phyloP scores from a whole-genome alignment of 495 filamentous ascomycete species.

The Cairneyella variabilis region DNA sequence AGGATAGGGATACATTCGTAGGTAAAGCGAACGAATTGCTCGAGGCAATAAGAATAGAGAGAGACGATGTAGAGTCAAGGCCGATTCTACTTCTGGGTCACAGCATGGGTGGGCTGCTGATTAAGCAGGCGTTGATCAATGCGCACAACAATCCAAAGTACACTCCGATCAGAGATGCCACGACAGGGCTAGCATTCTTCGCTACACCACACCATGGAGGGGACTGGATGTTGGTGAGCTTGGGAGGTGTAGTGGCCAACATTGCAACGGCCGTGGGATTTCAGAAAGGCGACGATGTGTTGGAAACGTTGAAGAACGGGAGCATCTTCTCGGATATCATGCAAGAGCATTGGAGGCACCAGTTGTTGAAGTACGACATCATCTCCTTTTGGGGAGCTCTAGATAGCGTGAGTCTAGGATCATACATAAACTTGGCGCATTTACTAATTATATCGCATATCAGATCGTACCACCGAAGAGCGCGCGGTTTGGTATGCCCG shows the following conservation, averaged over 20 bases:
- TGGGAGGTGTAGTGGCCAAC: conserved; percentile 14
- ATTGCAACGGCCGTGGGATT: conserved; percentile 17
- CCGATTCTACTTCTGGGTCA: conserved; percentile 36
- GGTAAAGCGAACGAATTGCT: conserved; percentile 26
- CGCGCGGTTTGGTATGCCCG: not conserved
- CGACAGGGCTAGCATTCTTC: conserved; percentile 22
- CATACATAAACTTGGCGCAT: not conserved
- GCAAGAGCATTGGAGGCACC: conserved; percentile 14
- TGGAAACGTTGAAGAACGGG: conserved; percentile 18
- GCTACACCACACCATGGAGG: conserved; percentile 27
- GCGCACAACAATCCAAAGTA: conserved; percentile 4
- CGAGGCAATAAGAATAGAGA: conserved; percentile 20
- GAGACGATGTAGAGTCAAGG: conserved; percentile 14
- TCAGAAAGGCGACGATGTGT: conserved; percentile 16
- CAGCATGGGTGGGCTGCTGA: conserved; percentile 36
- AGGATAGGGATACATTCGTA: conserved; percentile 23
- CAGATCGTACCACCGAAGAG: conserved; percentile 5
- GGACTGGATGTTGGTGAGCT: conserved; percentile 16
- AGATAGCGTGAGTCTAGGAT: conserved; percentile 16
- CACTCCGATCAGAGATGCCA: conserved; percentile 2
- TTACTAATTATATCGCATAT: not conserved
- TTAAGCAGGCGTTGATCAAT: conserved; percentile 28
- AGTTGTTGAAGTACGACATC: conserved; percentile 21
- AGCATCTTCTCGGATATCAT: conserved; percentile 20
- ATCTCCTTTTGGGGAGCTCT: conserved; percentile 19